Percentiles rank a stretch among this genome's conserved stretches.
phyloP scores from a whole-genome alignment of 495 filamentous ascomycete species.

The Poronia punctata region DNA sequence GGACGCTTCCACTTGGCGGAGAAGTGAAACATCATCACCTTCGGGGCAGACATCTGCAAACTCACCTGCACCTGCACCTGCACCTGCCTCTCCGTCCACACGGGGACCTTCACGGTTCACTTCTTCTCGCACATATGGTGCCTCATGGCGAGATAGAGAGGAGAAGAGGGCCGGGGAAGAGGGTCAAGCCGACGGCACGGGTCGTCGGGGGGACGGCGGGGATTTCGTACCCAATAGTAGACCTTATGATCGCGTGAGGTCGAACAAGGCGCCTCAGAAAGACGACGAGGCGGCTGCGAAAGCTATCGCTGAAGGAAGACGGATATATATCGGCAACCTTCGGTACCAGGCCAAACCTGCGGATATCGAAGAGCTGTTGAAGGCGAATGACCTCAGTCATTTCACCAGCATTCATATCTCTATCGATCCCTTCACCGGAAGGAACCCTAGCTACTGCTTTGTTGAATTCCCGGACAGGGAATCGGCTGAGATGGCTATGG shows the following conservation, averaged over 20 bases:
- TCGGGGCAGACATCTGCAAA: no score
- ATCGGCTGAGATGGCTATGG: conserved; percentile 52
- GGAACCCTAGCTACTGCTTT: conserved; percentile 68
- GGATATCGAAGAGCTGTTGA: conserved; percentile 55
- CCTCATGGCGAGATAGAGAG: conserved; percentile 9
- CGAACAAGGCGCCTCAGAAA: conserved; percentile 10
- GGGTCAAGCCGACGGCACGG: background rate
- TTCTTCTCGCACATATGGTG: background rate
- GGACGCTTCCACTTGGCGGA: conserved; percentile 10
- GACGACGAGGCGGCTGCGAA: conserved; percentile 20
- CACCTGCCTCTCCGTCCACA: background rate
- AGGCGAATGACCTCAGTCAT: conserved; percentile 32
- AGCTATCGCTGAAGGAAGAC: conserved; percentile 43
- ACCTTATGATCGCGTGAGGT: conserved; percentile 13
- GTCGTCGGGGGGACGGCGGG: background rate
- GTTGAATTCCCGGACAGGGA: conserved; percentile 53
- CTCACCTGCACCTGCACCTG: no score
- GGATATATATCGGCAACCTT: conserved; percentile 63
- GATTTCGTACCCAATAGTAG: conserved; percentile 2
- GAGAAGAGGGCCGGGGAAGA: background rate
- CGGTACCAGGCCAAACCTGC: conserved; percentile 55
- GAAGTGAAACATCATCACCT: conserved; percentile 1
- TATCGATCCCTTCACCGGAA: conserved; percentile 57
- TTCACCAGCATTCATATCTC: conserved; percentile 59
- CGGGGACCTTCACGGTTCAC: conserved; percentile 1